These are phyloP conservation scores for Sporothrix curviconia DNA, from an alignment of 2,329 filamentous ascomycete species.

Conservation along the genomic window DNA sequence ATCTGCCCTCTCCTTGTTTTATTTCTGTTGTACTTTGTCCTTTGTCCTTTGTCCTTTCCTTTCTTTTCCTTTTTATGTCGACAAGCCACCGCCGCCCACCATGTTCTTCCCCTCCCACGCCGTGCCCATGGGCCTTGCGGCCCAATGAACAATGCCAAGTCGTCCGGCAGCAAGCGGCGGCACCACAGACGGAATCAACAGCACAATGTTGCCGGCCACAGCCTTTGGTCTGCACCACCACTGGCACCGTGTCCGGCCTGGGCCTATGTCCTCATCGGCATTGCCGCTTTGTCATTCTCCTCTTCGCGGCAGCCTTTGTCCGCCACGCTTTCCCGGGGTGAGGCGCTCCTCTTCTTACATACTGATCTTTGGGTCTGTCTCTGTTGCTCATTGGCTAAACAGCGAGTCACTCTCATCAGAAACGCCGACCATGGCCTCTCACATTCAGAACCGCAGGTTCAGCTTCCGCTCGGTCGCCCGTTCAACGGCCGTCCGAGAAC, in stretches of 20 bases:
- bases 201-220: background rate
- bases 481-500: too few relatives aligned
- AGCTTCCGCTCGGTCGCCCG: background rate
- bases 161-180: background rate
- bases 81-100: background rate
- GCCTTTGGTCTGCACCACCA: background rate
- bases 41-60: background rate
- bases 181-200: background rate
- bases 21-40: background rate
- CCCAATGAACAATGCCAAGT: background rate
- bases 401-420: too few relatives aligned
- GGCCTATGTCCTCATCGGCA: slow-evolving; percentile 11
- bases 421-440: too few relatives aligned
- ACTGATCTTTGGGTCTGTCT: too few relatives aligned
- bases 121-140: background rate
- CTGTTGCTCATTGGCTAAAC: too few relatives aligned
- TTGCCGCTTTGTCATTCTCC: background rate
- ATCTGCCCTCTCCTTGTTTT: background rate
- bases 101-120: slow-evolving; percentile 7
- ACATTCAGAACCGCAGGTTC: slow-evolving; percentile 4
- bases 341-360: too few relatives aligned
- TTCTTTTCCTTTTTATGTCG: background rate
- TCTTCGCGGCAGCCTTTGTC: background rate
- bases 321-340: background rate
- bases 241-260: slow-evolving; percentile 3